Evolutionary conservation across 257 asterid genomes (phyloP).

Genomic region (Striga asiatica): DNA sequence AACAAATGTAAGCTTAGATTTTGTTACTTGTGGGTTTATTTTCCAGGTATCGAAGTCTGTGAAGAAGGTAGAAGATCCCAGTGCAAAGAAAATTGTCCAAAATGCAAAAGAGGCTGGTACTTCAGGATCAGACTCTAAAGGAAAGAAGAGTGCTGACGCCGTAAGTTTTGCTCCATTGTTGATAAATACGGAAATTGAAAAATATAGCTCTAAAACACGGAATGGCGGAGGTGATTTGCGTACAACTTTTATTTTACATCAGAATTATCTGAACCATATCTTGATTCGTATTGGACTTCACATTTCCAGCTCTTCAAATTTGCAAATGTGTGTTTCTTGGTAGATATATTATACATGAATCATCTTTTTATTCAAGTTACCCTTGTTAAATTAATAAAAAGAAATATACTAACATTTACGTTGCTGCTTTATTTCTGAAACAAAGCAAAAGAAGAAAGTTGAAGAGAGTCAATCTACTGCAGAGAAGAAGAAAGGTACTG

Average conservation of each 20-base stretch:
- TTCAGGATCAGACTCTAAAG: conserved; percentile 33
- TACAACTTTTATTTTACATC: no score
- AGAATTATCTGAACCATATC: no score
- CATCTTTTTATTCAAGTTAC: background rate
- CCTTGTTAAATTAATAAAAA: background rate
- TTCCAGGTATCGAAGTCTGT: conserved; percentile 32
- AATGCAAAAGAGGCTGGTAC: conserved; percentile 33
- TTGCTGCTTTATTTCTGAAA: conserved; percentile 9
- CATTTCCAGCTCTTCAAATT: no score
- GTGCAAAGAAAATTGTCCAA: conserved; percentile 35
- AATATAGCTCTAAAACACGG: background rate
- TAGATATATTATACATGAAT: background rate
- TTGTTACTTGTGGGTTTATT: conserved; percentile 8
- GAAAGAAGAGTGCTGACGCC: conserved; percentile 29
- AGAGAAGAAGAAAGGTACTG: conserved; percentile 55
- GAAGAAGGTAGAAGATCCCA: conserved; percentile 53
- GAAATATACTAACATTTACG: no score
- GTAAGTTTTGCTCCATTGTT: conserved; percentile 28
- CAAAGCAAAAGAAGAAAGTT: conserved; percentile 36
- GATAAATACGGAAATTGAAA: background rate
- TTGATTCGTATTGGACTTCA: no score
- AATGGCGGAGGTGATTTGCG: no score
- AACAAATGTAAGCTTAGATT: background rate
- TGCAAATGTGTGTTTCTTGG: background rate
- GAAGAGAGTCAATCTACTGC: conserved; percentile 33